These are phyloP conservation scores for Peniophora sp. DNA, from an alignment of 1,284 basidiomycete genomes.

Conservation along the genomic window DNA sequence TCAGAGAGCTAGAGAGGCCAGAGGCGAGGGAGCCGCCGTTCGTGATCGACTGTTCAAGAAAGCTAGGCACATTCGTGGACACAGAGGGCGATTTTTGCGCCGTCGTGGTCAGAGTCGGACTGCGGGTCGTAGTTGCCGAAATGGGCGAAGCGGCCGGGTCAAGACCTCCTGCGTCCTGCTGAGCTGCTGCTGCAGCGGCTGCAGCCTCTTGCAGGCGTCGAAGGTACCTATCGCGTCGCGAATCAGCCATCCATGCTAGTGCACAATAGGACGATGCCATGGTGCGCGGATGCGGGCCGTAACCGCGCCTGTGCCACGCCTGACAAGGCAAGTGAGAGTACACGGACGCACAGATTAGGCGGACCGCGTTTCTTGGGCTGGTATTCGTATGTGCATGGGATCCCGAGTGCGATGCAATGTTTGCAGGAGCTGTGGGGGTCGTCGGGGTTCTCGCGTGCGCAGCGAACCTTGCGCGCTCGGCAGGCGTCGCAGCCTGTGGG, in stretches of 20 bases:
- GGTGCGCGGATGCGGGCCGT: no score
- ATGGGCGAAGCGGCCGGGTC: constrained; percentile 40
- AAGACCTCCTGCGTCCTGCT: constrained; percentile 22
- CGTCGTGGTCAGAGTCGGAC: constrained; percentile 43
- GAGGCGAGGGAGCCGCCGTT: constrained; percentile 25
- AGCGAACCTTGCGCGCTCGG: constrained; percentile 75
- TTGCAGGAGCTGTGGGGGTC: constrained; percentile 72
- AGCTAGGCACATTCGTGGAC: constrained; percentile 32
- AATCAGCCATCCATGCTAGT: constrained; percentile 4
- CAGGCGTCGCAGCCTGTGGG: constrained; percentile 73
- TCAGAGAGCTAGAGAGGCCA: constrained; percentile 31
- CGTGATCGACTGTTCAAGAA: constrained; percentile 42
- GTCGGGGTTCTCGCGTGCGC: constrained; percentile 69
- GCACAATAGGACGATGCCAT: constrained; percentile 1
- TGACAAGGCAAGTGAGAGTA: constrained; percentile 3
- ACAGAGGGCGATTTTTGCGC: constrained; percentile 16
- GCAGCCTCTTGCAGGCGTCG: constrained; percentile 73
- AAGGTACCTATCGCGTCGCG: constrained; percentile 45
- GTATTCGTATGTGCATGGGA: constrained; percentile 85
- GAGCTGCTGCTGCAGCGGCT: constrained; percentile 39
- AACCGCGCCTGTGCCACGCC: constrained; percentile 1
- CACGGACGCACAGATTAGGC: constrained; percentile 67
- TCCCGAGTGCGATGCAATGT: constrained; percentile 75
- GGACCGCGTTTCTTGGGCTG: constrained; percentile 88
- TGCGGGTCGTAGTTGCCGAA: constrained; percentile 32